These are phyloP conservation scores for Parathielavia appendiculata DNA, from an alignment of 495 filamentous ascomycete species.

Conservation along the genomic window DNA sequence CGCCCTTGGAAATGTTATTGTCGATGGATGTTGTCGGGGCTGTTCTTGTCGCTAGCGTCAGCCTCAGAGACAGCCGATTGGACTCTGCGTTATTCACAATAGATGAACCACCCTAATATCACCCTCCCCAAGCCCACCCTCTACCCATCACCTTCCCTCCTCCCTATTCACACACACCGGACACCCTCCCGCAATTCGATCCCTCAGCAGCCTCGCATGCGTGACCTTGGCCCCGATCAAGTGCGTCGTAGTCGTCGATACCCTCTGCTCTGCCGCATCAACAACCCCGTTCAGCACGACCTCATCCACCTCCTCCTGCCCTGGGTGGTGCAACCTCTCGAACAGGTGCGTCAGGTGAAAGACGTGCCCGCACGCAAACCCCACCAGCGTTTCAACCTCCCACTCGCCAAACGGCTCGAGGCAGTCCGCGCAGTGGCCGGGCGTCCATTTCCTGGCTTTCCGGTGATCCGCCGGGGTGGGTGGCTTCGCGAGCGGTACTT, in stretches of 20 bases:
- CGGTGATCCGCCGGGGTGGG: neutral
- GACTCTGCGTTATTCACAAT: no score
- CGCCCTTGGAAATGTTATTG: constrained; percentile 17
- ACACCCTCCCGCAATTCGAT: constrained; percentile 65
- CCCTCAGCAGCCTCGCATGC: constrained; percentile 72
- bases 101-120: no score
- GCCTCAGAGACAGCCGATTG: no score
- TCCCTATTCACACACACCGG: constrained; percentile 48
- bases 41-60: neutral
- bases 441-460: constrained; percentile 28
- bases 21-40: neutral
- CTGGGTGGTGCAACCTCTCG: constrained; percentile 40
- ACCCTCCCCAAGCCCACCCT: no score
- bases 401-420: constrained; percentile 51
- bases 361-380: constrained; percentile 86
- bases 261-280: neutral
- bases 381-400: constrained; percentile 76
- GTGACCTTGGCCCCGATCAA: constrained; percentile 80
- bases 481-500: constrained; percentile 14
- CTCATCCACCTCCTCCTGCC: constrained; percentile 29
- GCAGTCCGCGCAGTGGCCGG: constrained; percentile 60
- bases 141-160: no score
- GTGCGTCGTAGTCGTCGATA: constrained; percentile 25
- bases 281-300: constrained; percentile 16
- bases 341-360: constrained; percentile 84